Conservation (phyloP, 495 filamentous ascomycete genomes). For the Pseudevernia furfuracea region DNA sequence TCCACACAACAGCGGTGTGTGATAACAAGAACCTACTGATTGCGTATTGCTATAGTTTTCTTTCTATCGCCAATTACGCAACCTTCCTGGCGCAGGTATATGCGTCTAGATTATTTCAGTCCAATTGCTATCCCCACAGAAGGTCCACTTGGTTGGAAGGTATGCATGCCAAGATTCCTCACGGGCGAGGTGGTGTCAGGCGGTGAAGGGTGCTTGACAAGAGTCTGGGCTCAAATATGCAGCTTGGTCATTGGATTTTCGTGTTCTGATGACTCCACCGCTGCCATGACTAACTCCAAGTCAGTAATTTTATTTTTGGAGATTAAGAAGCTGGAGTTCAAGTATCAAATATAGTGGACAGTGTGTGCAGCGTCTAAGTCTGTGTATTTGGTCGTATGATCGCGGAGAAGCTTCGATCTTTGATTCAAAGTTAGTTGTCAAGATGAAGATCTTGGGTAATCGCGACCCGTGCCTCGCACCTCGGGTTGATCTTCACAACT, state of each 20-base stretch:
- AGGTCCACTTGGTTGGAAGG: not conserved
- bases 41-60: too few species aligned
- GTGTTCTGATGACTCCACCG: not conserved
- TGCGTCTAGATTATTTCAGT: not conserved
- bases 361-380: not conserved
- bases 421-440: too few species aligned
- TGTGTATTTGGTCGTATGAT: not conserved
- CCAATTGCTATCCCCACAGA: not conserved
- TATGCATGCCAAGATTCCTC: not conserved
- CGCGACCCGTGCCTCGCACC: not conserved
- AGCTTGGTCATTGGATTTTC: not conserved
- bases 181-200: not conserved
- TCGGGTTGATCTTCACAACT: not conserved
- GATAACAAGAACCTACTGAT: too few species aligned
- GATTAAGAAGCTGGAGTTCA: not conserved
- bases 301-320: not conserved
- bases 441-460: too few species aligned
- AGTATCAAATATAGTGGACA: not conserved
- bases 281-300: not conserved
- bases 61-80: not conserved
- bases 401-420: not conserved
- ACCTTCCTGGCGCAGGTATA: not conserved
- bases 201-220: not conserved
- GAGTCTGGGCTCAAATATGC: not conserved
- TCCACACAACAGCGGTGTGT: too few species aligned